phyloP scores from a whole-genome alignment of 1,139 yeast genomes.

The Suhomyces bolitotheri region DNA sequence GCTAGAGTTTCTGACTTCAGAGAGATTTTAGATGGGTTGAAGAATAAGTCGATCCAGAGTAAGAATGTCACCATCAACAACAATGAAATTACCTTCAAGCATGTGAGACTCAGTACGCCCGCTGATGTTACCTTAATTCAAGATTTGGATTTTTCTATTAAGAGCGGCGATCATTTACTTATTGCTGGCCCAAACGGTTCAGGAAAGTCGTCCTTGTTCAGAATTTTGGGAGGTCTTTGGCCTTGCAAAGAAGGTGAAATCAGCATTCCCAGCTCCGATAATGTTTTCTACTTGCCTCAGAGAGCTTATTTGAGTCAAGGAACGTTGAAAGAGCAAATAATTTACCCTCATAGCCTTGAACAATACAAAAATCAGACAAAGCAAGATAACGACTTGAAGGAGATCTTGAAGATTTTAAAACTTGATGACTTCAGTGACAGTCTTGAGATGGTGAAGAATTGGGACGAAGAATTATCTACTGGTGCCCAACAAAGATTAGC shows the following conservation, averaged over 20 bases:
- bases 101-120: slow-evolving; percentile 82
- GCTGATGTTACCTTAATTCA: slow-evolving; percentile 73
- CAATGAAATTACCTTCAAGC: slow-evolving; percentile 65
- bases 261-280: slow-evolving; percentile 64
- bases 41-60: slow-evolving; percentile 29
- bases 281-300: slow-evolving; percentile 89
- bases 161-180: slow-evolving; percentile 80
- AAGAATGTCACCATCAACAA: slow-evolving; percentile 46
- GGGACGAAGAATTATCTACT: slow-evolving; percentile 86
- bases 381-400: slow-evolving; percentile 62
- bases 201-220: slow-evolving; percentile 88
- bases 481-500: slow-evolving; percentile 95
- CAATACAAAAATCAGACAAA: slow-evolving; percentile 52
- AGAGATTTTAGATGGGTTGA: slow-evolving; percentile 59
- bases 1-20: slow-evolving; percentile 73
- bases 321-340: slow-evolving; percentile 80
- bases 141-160: slow-evolving; percentile 66
- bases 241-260: slow-evolving; percentile 69
- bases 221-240: slow-evolving; percentile 93
- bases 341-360: slow-evolving; percentile 74
- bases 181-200: slow-evolving; percentile 97
- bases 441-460: slow-evolving; percentile 70
- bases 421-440: slow-evolving; percentile 53
- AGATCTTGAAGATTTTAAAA: slow-evolving; percentile 60
- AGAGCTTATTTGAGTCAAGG: slow-evolving; percentile 80